Conservation (phyloP, 805 yeast genomes). For the Wickerhamomyces hampshirensis region DNA sequence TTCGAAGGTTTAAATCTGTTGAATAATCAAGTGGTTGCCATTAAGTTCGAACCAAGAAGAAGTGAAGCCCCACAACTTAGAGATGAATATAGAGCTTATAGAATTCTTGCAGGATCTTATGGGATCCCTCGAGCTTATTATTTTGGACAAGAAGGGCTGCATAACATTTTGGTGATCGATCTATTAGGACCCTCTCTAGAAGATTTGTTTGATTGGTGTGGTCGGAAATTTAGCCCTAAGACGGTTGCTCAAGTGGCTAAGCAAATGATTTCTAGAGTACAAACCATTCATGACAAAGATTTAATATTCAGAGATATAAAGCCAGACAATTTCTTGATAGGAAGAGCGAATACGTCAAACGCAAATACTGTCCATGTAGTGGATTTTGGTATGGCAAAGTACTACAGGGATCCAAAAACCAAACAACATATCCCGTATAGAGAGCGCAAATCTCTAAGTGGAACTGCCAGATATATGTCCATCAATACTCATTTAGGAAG, state of each 20-base stretch:
- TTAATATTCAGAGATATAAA: constrained; percentile 77
- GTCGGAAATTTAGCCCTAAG: constrained; percentile 63
- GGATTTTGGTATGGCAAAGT: constrained; percentile 87
- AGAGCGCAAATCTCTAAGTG: constrained; percentile 74
- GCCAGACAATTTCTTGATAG: constrained; percentile 78
- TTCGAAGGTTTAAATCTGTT: constrained; percentile 76
- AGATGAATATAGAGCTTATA: constrained; percentile 77
- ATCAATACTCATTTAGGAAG: constrained; percentile 84
- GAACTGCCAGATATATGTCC: constrained; percentile 85
- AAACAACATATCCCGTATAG: constrained; percentile 80
- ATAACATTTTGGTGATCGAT: constrained; percentile 72
- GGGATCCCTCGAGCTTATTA: constrained; percentile 84
- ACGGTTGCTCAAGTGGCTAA: constrained; percentile 72
- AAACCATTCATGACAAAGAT: constrained; percentile 71
- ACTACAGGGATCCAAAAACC: constrained; percentile 74
- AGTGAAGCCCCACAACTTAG: constrained; percentile 81
- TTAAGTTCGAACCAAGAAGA: constrained; percentile 75
- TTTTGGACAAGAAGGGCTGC: constrained; percentile 82
- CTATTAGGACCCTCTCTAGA: constrained; percentile 76
- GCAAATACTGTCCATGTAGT: constrained; percentile 68
- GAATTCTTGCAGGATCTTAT: constrained; percentile 58
- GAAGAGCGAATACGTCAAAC: constrained; percentile 53
- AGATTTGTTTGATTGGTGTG: constrained; percentile 86
- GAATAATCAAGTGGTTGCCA: constrained; percentile 60
- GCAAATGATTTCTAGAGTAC: constrained; percentile 72